Evolutionary conservation across 1,284 basidiomycete genomes (phyloP).

Genomic region (Malassezia yamatoensis): DNA sequence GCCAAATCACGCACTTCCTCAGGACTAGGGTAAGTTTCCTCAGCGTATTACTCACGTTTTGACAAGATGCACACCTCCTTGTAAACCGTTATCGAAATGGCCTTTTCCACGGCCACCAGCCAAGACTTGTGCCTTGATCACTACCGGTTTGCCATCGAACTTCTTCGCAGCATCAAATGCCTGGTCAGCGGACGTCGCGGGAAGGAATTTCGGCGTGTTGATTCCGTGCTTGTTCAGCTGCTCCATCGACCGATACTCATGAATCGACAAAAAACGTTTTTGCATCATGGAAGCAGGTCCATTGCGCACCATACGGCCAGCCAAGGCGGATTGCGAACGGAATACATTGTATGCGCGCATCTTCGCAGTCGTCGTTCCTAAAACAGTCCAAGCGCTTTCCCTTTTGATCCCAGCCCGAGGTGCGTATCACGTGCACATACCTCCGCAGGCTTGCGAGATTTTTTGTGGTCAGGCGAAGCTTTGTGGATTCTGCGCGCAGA

Average conservation of each 20-base stretch:
- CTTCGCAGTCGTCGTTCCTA: constrained; percentile 8
- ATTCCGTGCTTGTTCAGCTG: constrained; percentile 96
- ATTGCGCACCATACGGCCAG: constrained; percentile 26
- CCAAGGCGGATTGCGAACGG: constrained; percentile 29
- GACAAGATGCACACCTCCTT: constrained; percentile 94
- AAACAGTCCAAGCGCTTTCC: too few species aligned
- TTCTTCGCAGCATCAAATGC: constrained; percentile 77
- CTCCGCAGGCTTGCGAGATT: not conserved
- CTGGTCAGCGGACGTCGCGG: constrained; percentile 79
- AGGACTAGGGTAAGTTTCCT: constrained; percentile 54
- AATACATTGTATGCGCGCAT: constrained; percentile 28
- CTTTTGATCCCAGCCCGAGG: too few species aligned
- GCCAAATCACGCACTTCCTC: constrained; percentile 80
- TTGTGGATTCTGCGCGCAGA: too few species aligned
- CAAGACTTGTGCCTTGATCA: constrained; percentile 94
- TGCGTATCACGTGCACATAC: too few species aligned
- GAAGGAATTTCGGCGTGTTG: constrained; percentile 81
- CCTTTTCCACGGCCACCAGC: constrained; percentile 98
- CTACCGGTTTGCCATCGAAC: constrained; percentile 56
- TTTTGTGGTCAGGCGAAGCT: too few species aligned
- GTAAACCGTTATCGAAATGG: constrained; percentile 87
- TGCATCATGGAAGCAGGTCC: constrained; percentile 50
- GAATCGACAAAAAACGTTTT: constrained; percentile 88
- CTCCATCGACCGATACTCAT: constrained; percentile 94
- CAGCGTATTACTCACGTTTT: constrained; percentile 58